Conservation (phyloP, 2,329 filamentous ascomycete species). For the Westerdykella ornata region DNA sequence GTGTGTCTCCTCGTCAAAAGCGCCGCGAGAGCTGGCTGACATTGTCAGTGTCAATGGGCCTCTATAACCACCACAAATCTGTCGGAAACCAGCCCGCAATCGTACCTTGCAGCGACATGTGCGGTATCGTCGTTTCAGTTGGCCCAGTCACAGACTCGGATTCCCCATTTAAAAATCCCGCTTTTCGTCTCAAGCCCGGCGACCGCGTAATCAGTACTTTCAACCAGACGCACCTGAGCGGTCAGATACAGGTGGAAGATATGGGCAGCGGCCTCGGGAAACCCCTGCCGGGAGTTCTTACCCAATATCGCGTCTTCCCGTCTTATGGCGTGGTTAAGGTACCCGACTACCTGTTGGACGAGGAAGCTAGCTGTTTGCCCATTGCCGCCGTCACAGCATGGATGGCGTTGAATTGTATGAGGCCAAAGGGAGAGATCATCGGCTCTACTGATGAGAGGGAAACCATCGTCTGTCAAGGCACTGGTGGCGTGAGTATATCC, state of each 20-base stretch:
- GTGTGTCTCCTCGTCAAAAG: not conserved
- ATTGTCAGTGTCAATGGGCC: constrained; percentile 54
- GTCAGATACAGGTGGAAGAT: constrained; percentile 52
- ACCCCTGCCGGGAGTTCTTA: constrained; percentile 53
- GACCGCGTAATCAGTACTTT: constrained; percentile 64
- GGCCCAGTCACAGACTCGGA: constrained; percentile 38
- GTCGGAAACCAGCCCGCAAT: constrained; percentile 41
- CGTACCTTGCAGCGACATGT: constrained; percentile 65
- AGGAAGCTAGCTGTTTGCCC: constrained; percentile 55
- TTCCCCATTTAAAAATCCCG: constrained; percentile 42
- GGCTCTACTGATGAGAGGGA: constrained; percentile 27
- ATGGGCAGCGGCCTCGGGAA: constrained; percentile 55
- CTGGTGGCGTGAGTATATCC: constrained; percentile 40
- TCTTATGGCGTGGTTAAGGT: constrained; percentile 50
- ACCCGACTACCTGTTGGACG: constrained; percentile 52
- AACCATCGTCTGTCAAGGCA: constrained; percentile 40
- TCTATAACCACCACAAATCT: constrained; percentile 60
- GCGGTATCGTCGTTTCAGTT: constrained; percentile 52
- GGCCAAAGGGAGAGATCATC: constrained; percentile 48
- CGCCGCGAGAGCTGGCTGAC: not conserved
- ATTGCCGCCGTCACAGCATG: constrained; percentile 59
- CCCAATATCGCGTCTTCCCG: constrained; percentile 55
- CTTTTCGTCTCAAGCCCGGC: constrained; percentile 38
- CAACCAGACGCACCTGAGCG: constrained; percentile 50
- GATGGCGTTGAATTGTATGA: constrained; percentile 58